These are phyloP conservation scores for Barnettozyma siamensis DNA, from an alignment of 805 yeast genomes.

Conservation along the genomic window DNA sequence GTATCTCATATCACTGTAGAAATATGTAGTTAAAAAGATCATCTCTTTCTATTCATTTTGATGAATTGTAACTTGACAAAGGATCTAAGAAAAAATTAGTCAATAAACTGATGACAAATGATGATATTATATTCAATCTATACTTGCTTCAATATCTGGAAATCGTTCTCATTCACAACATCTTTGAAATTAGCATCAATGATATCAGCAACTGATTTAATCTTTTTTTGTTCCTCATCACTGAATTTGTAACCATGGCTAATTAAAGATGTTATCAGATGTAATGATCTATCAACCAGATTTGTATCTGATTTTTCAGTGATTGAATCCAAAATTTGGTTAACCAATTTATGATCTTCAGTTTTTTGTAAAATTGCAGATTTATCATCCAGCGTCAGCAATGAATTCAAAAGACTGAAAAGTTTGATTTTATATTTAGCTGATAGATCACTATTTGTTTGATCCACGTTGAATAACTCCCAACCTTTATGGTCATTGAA, in stretches of 20 bases:
- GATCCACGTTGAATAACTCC: constrained; percentile 36
- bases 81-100: constrained; percentile 11
- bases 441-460: constrained; percentile 14
- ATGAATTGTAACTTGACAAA: constrained; percentile 18
- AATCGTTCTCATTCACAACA: constrained; percentile 50
- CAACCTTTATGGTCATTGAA: constrained; percentile 64
- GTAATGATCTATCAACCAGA: constrained; percentile 52
- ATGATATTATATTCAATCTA: neutral
- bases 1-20: too few relatives aligned
- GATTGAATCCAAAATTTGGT: constrained; percentile 24
- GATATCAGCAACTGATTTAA: constrained; percentile 32
- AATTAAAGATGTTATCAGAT: constrained; percentile 42
- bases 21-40: too few relatives aligned
- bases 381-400: constrained; percentile 45
- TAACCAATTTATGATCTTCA: constrained; percentile 22
- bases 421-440: constrained; percentile 47
- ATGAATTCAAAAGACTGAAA: constrained; percentile 53
- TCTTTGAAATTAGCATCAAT: constrained; percentile 38
- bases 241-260: constrained; percentile 40
- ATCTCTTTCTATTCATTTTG: constrained; percentile 12
- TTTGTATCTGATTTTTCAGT: constrained; percentile 33
- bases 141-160: constrained; percentile 42
- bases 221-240: constrained; percentile 33
- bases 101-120: too few relatives aligned
- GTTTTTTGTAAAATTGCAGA: constrained; percentile 36